A percentile compares a stretch with the other conserved stretches of the same genome.
Conservation (phyloP, 495 filamentous ascomycete species). For the Aspergillus sclerotioniger region DNA sequence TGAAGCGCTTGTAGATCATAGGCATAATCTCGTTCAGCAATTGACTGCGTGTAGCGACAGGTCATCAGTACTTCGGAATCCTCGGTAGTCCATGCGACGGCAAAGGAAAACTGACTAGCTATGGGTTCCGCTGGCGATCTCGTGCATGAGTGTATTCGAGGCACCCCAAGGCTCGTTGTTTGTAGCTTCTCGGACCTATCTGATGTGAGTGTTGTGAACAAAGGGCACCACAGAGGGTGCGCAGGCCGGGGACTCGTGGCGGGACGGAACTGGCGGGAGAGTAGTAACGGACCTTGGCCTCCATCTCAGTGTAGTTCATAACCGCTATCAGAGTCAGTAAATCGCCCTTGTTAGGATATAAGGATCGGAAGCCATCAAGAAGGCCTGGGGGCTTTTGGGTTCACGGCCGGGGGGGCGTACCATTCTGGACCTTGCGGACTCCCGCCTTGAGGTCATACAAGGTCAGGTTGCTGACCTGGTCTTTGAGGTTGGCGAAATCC, state of each 20-base stretch:
- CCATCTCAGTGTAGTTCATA: slow-evolving; percentile 99
- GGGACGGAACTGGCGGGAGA: slow-evolving; percentile 13
- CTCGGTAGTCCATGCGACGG: slow-evolving; percentile 10
- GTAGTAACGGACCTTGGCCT: slow-evolving; percentile 73
- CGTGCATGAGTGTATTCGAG: slow-evolving; percentile 88
- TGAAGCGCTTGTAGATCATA: slow-evolving; percentile 99
- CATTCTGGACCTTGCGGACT: slow-evolving; percentile 98
- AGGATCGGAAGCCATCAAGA: background rate
- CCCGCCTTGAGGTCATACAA: slow-evolving; percentile 97
- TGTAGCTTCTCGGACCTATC: slow-evolving; percentile 87
- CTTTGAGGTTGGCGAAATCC: slow-evolving; percentile 83
- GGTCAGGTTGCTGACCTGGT: slow-evolving; percentile 89
- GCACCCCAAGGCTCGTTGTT: slow-evolving; percentile 98
- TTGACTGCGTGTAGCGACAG: slow-evolving; percentile 57
- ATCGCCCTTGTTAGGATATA: slow-evolving; percentile 1
- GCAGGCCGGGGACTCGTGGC: slow-evolving; percentile 1
- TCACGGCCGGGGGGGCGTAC: slow-evolving; percentile 51
- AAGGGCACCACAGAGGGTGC: background rate
- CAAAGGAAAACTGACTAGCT: slow-evolving; percentile 73
- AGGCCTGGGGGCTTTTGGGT: background rate
- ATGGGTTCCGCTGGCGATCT: slow-evolving; percentile 96
- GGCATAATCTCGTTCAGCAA: slow-evolving; percentile 99
- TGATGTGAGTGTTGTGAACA: slow-evolving; percentile 22
- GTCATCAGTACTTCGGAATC: slow-evolving; percentile 18
- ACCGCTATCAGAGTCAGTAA: slow-evolving; percentile 60